Conservation (phyloP, 441 rosid genomes). For the Gossypium gossypioides region DNA sequence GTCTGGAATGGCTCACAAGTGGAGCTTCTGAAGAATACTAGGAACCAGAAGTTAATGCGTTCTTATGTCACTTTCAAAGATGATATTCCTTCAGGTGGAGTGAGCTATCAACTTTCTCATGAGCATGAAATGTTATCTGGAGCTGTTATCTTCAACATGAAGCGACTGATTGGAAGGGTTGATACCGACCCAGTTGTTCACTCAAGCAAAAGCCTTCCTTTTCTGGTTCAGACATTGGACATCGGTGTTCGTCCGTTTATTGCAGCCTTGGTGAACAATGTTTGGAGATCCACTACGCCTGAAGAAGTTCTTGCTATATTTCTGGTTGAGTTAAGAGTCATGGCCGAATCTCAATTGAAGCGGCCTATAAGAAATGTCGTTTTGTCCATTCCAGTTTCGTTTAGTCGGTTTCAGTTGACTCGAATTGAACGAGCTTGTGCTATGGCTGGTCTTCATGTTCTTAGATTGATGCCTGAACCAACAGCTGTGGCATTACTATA, state of each 20-base stretch:
- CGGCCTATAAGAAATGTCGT: conserved; percentile 59
- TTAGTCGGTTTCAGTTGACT: conserved; percentile 66
- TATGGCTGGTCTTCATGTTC: conserved; percentile 76
- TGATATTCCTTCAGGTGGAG: conserved; percentile 59
- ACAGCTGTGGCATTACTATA: conserved; percentile 72
- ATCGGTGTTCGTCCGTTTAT: conserved; percentile 71
- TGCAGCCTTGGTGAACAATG: conserved; percentile 63
- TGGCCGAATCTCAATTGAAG: conserved; percentile 66
- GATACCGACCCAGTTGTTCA: conserved; percentile 72
- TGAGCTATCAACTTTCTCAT: conserved; percentile 52
- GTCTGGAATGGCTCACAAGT: conserved; percentile 76
- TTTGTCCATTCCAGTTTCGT: conserved; percentile 63
- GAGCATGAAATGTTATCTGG: conserved; percentile 72
- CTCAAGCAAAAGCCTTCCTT: conserved; percentile 59
- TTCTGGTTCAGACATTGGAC: conserved; percentile 68
- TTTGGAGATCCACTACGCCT: conserved; percentile 71
- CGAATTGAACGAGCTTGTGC: conserved; percentile 77
- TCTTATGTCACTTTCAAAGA: conserved; percentile 70
- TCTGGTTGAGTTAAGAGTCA: conserved; percentile 51
- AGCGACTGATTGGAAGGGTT: conserved; percentile 71
- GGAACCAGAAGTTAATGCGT: conserved; percentile 61
- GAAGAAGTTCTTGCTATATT: conserved; percentile 71
- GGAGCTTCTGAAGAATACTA: conserved; percentile 53
- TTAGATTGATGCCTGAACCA: conserved; percentile 75
- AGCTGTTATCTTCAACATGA: conserved; percentile 74